Evolutionary conservation across 352 stramenopile genomes (phyloP).

Genomic region (Pythium folliculosum): DNA sequence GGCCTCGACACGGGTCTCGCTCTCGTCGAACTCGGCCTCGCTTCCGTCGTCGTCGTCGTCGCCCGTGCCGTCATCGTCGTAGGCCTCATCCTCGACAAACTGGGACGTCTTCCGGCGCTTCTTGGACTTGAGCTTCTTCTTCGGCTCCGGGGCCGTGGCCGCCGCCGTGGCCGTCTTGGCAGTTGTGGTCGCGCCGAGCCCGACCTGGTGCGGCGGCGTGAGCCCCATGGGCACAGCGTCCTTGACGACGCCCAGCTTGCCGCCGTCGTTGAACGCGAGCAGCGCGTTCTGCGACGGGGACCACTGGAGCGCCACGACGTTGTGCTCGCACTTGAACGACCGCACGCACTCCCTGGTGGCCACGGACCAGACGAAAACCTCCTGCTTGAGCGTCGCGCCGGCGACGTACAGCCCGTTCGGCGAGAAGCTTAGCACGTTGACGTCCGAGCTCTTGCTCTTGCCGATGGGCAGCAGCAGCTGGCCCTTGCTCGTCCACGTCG

Average conservation of each 20-base stretch:
- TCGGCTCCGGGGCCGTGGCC: neutral
- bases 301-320: conserved; percentile 61
- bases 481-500: conserved; percentile 43
- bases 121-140: conserved; percentile 18
- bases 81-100: conserved; percentile 55
- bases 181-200: conserved; percentile 1
- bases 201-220: conserved; percentile 52
- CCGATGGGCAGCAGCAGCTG: conserved; percentile 60
- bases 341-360: conserved; percentile 51
- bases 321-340: conserved; percentile 63
- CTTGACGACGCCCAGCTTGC: conserved; percentile 66
- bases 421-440: conserved; percentile 77
- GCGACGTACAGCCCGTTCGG: conserved; percentile 79
- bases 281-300: conserved; percentile 52
- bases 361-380: conserved; percentile 75
- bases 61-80: conserved; percentile 31
- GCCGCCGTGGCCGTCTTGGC: neutral
- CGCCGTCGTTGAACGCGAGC: conserved; percentile 58
- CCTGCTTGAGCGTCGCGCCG: conserved; percentile 63
- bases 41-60: conserved; percentile 30
- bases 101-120: conserved; percentile 34
- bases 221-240: conserved; percentile 58
- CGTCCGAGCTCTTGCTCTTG: conserved; percentile 53
- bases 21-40: conserved; percentile 53
- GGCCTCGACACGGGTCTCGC: conserved; percentile 68